These are phyloP conservation scores for Lodderomyces elongisporus DNA, from an alignment of 1,139 yeast genomes.

Conservation along the genomic window DNA sequence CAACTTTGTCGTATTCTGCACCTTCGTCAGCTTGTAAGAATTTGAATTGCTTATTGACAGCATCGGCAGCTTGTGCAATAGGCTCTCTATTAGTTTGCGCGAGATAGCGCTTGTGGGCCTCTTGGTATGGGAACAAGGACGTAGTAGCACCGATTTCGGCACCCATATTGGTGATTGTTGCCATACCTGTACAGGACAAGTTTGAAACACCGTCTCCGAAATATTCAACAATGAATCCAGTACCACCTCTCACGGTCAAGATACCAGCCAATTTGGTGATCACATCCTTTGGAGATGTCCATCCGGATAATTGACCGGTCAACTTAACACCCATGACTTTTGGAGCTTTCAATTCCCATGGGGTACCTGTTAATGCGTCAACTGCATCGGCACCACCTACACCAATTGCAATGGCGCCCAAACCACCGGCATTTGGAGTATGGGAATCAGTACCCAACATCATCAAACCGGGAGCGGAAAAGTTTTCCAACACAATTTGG, in stretches of 20 bases:
- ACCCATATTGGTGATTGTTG: slow-evolving; percentile 98
- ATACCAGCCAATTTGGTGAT: slow-evolving; percentile 86
- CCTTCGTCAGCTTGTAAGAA: slow-evolving; percentile 76
- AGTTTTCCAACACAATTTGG: slow-evolving; percentile 93
- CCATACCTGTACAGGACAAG: slow-evolving; percentile 97
- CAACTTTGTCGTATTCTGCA: slow-evolving; percentile 76
- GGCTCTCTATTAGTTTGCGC: slow-evolving; percentile 76
- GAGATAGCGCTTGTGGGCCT: slow-evolving; percentile 78
- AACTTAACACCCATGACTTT: slow-evolving; percentile 86
- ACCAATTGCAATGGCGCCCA: slow-evolving; percentile 96
- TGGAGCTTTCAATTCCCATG: slow-evolving; percentile 99
- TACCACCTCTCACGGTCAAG: slow-evolving; percentile 94
- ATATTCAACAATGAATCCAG: slow-evolving; percentile 92
- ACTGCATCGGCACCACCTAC: slow-evolving; percentile 99
- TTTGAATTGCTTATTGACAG: slow-evolving; percentile 54
- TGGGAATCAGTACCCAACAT: slow-evolving; percentile 97
- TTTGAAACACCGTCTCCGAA: slow-evolving; percentile 88
- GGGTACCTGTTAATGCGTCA: slow-evolving; percentile 94
- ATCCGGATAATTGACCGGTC: slow-evolving; percentile 79
- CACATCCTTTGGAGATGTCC: slow-evolving; percentile 96
- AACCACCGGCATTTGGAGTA: slow-evolving; percentile 97
- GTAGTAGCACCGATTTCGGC: slow-evolving; percentile 99
- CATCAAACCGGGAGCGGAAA: slow-evolving; percentile 90
- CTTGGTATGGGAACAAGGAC: slow-evolving; percentile 91
- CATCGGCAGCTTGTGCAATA: slow-evolving; percentile 72